Base-by-base conservation (phyloP, 2,329 filamentous ascomycete species). In the Aureobasidium musti region DNA sequence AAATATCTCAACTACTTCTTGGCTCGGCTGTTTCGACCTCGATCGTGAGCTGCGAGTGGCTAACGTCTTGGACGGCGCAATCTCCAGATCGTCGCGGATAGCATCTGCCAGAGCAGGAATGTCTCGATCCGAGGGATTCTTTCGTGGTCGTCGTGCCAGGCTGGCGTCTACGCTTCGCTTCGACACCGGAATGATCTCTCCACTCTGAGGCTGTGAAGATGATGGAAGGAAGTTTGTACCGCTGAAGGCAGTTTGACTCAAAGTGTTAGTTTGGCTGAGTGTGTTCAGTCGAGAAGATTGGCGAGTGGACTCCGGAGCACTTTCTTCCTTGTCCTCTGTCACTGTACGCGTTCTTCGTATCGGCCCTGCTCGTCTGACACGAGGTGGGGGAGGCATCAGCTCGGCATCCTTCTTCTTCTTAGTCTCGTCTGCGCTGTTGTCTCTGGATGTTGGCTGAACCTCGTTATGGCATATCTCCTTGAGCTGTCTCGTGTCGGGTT, bases 381-480 rank as follows among this genome's bases (percentile, higher is more conserved):
- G 68, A 28, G 73, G 65, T 17, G 73, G 72, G 33, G 73, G 73
- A 13, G 71, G 71, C 75, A 77, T 77, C 43, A 75, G 26, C 47
- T 76, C 75, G 13, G 74, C 72, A 60, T 76, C 75, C 56, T 68
- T 70, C 53, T 28, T 69, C 70, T 70, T 72, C 52, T 66, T 69
- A 26, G 65, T 57, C 53, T 67, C 67, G 14, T 65, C 65, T 10
- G 45, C 35, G 14, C 56, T 54, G 19, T 37, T 33, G 5, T 57
- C 50, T 41, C 30, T 56, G 26, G 30, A 41, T 21, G 50, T 37
- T 21, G 43, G 19, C 35, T 65, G 68, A 5, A 76, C 75, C 65
- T 77, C 79, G 65, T 83, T 83, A n/a, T 78, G 78, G 10, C 79
- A 79, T 1, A 81, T 81, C 66, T 82, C 81, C 41, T 77, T 74